Evolutionary conservation across 2,329 filamentous ascomycete genomes (phyloP), one percentile per base, ranked within the genome.

Genomic region (Phialophora macrospora): DNA sequence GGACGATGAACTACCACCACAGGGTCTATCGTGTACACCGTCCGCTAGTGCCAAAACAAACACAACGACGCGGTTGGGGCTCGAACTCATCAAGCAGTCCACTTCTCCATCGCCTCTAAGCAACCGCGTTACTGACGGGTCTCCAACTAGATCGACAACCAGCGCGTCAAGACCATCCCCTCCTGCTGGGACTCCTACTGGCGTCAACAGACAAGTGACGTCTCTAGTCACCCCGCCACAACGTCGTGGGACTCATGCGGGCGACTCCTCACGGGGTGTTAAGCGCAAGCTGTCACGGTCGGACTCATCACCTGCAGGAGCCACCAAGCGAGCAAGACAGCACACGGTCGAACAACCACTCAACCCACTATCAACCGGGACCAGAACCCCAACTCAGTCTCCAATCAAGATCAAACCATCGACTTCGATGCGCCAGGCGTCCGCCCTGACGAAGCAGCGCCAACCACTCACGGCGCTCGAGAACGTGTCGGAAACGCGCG

Each of bases 391-490:
- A 41, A 51, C 63, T 46, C 64, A 26, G 14, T 22, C 51, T 22
- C 32, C 48, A 24, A 51, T 6, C 6, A 62, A 52, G 59, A 55
- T 17, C 6, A 62, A 52, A 54, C 5, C 2, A 3, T 20, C 7
- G 14, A 28, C n/a, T 8, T 38, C 17, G 34, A 58, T 12, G 5
- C 24, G 4, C 17, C 24, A 26, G 5, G 5, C 32, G 7, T 20
- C 17, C n/a, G 12, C 8, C 20, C 11, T 52, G 12, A 46, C 24
- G 2, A 49, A 61, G n/a, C 26, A 28, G 20, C 34, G 55, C 41
- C 34, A 52, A 32, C 64, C 64, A 3, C 58, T 65, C 20, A 2
- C 26, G 11, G 63, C 61, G 17, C 30, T 65, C 26, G 17, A 52
- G 14, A 65, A 65, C 24, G 41, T 62, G 44, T 57, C 52, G 55